Evolutionary conservation across 108 stramenopile species (phyloP).

Genomic region (Bacterosira constricta): DNA sequence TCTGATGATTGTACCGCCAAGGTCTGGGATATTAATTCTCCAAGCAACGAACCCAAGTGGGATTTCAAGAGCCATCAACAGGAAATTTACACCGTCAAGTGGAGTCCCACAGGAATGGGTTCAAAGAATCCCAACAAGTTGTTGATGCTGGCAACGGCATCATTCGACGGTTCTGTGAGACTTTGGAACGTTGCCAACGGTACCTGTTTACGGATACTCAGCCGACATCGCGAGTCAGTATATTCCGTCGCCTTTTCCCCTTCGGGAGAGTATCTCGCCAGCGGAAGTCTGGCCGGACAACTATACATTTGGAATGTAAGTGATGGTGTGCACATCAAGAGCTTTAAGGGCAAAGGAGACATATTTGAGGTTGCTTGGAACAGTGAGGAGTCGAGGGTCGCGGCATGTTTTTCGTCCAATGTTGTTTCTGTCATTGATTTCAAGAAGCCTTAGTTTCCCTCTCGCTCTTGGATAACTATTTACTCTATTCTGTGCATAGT

Average conservation of each 20-base stretch:
- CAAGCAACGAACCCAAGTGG: constrained; percentile 68
- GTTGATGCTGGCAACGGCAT: constrained; percentile 90
- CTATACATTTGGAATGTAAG: constrained; percentile 91
- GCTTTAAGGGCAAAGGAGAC: constrained; percentile 89
- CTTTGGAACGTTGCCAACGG: constrained; percentile 92
- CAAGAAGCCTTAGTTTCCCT: constrained; percentile 34
- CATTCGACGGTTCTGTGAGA: constrained; percentile 94
- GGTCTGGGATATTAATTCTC: constrained; percentile 84
- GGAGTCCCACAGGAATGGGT: constrained; percentile 96
- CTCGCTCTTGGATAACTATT: background rate
- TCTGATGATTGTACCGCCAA: constrained; percentile 98
- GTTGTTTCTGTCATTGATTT: constrained; percentile 89
- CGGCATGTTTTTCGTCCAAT: constrained; percentile 91
- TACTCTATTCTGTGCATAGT: constrained; percentile 14
- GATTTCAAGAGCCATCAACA: constrained; percentile 91
- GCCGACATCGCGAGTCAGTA: constrained; percentile 86
- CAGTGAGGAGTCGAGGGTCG: constrained; percentile 88
- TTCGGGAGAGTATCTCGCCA: constrained; percentile 83
- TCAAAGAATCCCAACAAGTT: constrained; percentile 86
- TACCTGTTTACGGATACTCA: constrained; percentile 77
- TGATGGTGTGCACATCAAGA: constrained; percentile 77
- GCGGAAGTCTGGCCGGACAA: constrained; percentile 89
- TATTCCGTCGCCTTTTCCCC: constrained; percentile 91
- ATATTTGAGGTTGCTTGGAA: constrained; percentile 96
- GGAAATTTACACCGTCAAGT: constrained; percentile 97